These are phyloP conservation scores for Trichoderma virens DNA, from an alignment of 495 filamentous ascomycete species.

Conservation along the genomic window DNA sequence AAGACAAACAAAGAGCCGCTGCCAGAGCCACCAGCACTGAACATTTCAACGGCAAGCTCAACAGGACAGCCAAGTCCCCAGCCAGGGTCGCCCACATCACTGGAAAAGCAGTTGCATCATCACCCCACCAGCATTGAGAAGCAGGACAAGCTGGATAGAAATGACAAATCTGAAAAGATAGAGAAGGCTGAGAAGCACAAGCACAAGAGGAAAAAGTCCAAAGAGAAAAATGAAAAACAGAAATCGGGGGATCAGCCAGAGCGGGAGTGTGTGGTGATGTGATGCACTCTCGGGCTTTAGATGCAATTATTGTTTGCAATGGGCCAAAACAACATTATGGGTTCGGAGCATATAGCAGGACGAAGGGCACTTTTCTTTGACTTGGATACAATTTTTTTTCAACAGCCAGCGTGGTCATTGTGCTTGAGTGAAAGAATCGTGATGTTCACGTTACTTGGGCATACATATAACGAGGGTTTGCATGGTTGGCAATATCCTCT, in stretches of 20 bases:
- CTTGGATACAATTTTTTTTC: neutral
- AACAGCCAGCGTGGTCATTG: neutral
- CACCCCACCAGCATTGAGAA: neutral
- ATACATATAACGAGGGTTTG: neutral
- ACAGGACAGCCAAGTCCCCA: constrained; percentile 20
- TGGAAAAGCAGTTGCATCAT: neutral
- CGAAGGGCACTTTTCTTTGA: neutral
- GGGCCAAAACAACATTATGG: neutral
- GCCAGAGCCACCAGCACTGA: constrained; percentile 21
- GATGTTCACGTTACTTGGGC: no score
- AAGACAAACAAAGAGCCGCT: constrained; percentile 43
- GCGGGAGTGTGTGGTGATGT: constrained; percentile 56
- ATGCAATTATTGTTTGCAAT: neutral
- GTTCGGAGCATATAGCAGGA: neutral
- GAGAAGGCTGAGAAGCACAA: constrained; percentile 41
- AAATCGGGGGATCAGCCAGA: constrained; percentile 43
- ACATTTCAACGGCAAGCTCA: constrained; percentile 24
- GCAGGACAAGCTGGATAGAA: constrained; percentile 15
- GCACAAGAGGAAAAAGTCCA: constrained; percentile 25
- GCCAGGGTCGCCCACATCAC: neutral
- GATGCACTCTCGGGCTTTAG: constrained; percentile 9
- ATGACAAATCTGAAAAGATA: constrained; percentile 27
- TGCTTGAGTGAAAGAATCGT: neutral
- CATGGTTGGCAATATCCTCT: neutral
- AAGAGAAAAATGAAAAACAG: constrained; percentile 31